Percentiles rank a stretch among this genome's conserved stretches.
phyloP scores from a whole-genome alignment of 768 basidiomycete genomes.

The Trametes cingulata region DNA sequence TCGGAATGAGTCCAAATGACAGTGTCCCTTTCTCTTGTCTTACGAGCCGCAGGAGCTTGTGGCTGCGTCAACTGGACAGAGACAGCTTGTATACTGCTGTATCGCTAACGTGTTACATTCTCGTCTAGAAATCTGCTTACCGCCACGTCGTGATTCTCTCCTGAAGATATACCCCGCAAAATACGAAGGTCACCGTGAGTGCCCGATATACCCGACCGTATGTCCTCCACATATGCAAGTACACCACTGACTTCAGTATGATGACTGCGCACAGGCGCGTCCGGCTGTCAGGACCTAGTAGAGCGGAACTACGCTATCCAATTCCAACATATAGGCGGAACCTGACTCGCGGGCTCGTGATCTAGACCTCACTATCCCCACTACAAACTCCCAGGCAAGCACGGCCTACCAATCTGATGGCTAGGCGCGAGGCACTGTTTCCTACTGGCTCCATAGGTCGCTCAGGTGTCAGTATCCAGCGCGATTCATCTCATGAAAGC shows the following conservation, averaged over 20 bases:
- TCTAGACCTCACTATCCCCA: background rate
- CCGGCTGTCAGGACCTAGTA: background rate
- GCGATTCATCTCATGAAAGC: conserved; percentile 46
- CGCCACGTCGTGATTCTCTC: background rate
- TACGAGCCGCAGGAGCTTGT: too few species aligned
- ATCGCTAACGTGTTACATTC: background rate
- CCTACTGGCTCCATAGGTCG: conserved; percentile 29
- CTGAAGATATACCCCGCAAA: background rate
- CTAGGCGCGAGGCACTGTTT: conserved; percentile 32
- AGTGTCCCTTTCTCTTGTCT: too few species aligned
- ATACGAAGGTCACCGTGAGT: background rate
- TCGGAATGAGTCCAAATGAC: too few species aligned
- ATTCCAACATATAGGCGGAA: background rate
- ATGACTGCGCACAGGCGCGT: background rate
- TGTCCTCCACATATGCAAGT: background rate
- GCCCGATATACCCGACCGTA: too few species aligned
- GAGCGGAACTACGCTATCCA: background rate
- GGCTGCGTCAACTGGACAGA: background rate
- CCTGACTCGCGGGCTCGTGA: background rate
- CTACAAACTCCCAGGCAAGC: too few species aligned
- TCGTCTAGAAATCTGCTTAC: background rate
- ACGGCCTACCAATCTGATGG: conserved; percentile 14
- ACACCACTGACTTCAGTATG: background rate
- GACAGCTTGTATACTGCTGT: background rate
- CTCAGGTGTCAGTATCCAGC: conserved; percentile 17